A percentile compares a stretch with the other conserved stretches of the same genome.
phyloP scores from a whole-genome alignment of 164 flowering plant genomes.

The Akebia trifoliata region DNA sequence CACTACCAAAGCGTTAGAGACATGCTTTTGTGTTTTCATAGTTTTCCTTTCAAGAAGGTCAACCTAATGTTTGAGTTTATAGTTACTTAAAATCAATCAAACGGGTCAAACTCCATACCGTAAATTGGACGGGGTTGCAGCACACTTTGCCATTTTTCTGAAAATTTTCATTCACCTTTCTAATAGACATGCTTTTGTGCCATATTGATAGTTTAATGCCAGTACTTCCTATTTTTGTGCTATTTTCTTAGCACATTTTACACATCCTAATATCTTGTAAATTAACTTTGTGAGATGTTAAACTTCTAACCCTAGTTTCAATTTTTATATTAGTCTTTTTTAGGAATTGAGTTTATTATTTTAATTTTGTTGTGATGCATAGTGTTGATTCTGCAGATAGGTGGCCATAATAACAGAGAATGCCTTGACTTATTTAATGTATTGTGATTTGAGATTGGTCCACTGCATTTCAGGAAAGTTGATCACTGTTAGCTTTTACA shows the following conservation, averaged over 20 bases:
- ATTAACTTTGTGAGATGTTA: not conserved
- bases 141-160: too few relatives aligned
- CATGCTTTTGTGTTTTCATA: too few relatives aligned
- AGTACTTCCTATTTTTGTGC: too few relatives aligned
- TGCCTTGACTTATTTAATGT: not conserved
- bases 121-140: too few relatives aligned
- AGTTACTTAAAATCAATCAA: too few relatives aligned
- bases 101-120: too few relatives aligned
- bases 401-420: not conserved
- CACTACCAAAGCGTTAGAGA: too few relatives aligned
- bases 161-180: too few relatives aligned
- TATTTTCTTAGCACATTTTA: not conserved
- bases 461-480: not conserved
- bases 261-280: not conserved
- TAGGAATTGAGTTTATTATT: not conserved
- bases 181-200: too few relatives aligned
- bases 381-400: not conserved
- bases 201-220: not conserved
- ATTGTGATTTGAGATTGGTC: not conserved
- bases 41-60: too few relatives aligned
- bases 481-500: not conserved
- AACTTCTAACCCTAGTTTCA: not conserved
- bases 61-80: too few relatives aligned
- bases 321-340: not conserved
- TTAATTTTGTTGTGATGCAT: not conserved